Base-by-base conservation (phyloP, 2,329 filamentous ascomycete genomes). In the Zopfia rhizophila region DNA sequence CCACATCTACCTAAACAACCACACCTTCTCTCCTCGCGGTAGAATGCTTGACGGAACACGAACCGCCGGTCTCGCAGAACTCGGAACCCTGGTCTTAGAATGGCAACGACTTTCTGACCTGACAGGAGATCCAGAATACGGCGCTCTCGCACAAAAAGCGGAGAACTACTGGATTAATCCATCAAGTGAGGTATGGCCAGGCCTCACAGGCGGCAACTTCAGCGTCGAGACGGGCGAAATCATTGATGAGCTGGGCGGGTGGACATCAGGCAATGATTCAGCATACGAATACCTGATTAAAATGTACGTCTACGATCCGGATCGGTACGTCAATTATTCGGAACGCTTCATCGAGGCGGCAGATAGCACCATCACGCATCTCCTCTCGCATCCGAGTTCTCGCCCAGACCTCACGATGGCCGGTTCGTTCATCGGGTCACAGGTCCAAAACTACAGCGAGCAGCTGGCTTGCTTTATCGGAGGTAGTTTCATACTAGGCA, bases 101-200 rank as follows among this genome's bases (percentile, higher is more conserved):
- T 93, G 89, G 89, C 89, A 87, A 5, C 86, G 80, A 6, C 78
- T 94, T 10, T 88, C 86, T 23, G 89, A 93, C 64, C 68, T 93
- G 39, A 89, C 85, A 0, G 84, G 84, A 1, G 76, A 91, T 56
- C 51, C 70, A 0, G 78, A 79, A 28, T 93, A 92, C 61, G 86
- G 77, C 5, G 55, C 80, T 11, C 75, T 93, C 2, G 80, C 82
- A 2, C 84, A 89, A 54, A 83, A 78, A 51, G 88, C 78, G 5
- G 81, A 92, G 72, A 77, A 77, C 0, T 86, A 89, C 60, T 80
- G 93, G 18, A 72, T 92, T 11, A 72, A 81, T 14, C 88, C 89
- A 0, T 71, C 81, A 39, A 41, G 38, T 18, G 58, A 64, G 33
- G 44, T 61, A 7, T 64, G 51, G 35, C 66, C 66, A 3, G 68